Evolutionary conservation across 129 eudicot species (phyloP).

Genomic region (Oenanthe sinensis): DNA sequence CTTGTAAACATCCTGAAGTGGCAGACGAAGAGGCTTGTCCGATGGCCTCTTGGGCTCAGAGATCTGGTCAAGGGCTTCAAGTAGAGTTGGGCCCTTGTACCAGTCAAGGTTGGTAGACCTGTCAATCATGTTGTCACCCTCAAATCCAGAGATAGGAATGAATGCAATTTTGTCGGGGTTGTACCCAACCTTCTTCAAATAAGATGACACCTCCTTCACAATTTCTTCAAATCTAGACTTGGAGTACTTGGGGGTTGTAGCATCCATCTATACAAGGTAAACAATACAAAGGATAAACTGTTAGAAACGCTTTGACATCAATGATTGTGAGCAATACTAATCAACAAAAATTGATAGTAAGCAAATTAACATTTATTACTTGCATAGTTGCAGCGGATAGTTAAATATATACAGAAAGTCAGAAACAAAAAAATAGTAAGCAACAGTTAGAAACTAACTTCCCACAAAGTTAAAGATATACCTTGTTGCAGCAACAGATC

Average conservation of each 20-base stretch:
- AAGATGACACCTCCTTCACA: slow-evolving; percentile 46
- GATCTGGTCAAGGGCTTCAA: slow-evolving; percentile 42
- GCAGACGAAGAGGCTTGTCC: slow-evolving; percentile 56
- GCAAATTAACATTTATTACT: background rate
- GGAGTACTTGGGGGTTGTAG: slow-evolving; percentile 49
- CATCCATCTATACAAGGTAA: slow-evolving; percentile 27
- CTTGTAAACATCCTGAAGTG: slow-evolving; percentile 53
- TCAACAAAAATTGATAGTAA: too few species aligned
- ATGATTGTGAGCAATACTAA: background rate
- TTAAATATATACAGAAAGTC: background rate
- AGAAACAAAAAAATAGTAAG: background rate
- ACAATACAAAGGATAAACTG: background rate
- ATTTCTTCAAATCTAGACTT: slow-evolving; percentile 47
- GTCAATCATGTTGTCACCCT: slow-evolving; percentile 52
- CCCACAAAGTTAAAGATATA: background rate
- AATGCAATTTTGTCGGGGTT: slow-evolving; percentile 51
- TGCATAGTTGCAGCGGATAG: background rate
- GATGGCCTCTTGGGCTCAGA: slow-evolving; percentile 46
- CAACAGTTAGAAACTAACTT: background rate
- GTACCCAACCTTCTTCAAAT: slow-evolving; percentile 51
- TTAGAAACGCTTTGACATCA: background rate
- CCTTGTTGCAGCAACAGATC: slow-evolving; percentile 56
- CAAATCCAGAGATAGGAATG: slow-evolving; percentile 47
- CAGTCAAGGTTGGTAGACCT: slow-evolving; percentile 44
- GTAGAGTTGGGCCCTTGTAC: slow-evolving; percentile 60